phyloP scores from a whole-genome alignment of 305 asterid genomes.

The Solanum hybrid region DNA sequence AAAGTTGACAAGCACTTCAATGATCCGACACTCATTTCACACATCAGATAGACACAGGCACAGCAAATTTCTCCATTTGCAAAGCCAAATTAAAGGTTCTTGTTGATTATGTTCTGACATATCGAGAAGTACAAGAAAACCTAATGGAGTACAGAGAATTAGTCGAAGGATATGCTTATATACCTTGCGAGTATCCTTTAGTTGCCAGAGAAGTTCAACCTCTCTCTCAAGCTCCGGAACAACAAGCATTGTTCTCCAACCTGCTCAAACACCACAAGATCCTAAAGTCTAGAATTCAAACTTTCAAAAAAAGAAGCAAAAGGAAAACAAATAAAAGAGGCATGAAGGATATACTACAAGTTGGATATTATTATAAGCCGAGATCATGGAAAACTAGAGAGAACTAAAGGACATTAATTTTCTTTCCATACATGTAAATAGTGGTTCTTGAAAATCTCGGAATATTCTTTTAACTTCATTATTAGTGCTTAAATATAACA shows the following conservation, averaged over 20 bases:
- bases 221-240: constrained; percentile 99
- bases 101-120: neutral
- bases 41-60: neutral
- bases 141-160: neutral
- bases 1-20: neutral
- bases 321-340: neutral
- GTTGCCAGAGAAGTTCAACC: constrained; percentile 68
- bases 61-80: neutral
- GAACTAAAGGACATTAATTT: neutral
- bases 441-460: neutral
- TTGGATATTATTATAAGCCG: neutral
- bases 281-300: neutral
- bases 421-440: constrained; percentile 1
- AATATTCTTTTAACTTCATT: neutral
- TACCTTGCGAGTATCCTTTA: constrained; percentile 79
- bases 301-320: constrained; percentile 7
- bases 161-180: neutral
- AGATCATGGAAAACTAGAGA: neutral
- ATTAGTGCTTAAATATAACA: neutral
- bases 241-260: constrained; percentile 99
- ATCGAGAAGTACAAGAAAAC: neutral
- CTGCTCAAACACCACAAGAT: constrained; percentile 27
- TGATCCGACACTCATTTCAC: neutral
- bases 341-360: neutral
- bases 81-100: neutral